Percentiles rank a stretch among this genome's conserved stretches.
phyloP scores from a whole-genome alignment of 371 early-diverging fungal genomes.

The Parasitella parasitica region DNA sequence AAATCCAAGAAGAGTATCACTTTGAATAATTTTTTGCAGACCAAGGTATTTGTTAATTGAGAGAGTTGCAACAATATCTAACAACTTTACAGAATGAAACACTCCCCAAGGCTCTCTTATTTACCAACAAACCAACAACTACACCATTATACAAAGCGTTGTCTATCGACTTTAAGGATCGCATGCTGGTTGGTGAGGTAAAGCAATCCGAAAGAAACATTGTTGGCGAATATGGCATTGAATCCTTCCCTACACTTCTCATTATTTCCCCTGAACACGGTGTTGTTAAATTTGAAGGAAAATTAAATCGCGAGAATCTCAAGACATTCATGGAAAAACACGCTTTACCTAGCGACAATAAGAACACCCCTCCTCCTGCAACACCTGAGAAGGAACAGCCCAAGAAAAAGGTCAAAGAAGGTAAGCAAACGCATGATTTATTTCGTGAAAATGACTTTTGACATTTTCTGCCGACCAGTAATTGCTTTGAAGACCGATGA shows the following conservation, averaged over 20 bases:
- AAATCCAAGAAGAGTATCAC: slow-evolving; percentile 56
- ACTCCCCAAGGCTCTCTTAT: slow-evolving; percentile 70
- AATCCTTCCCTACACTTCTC: slow-evolving; percentile 64
- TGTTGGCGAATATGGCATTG: slow-evolving; percentile 55
- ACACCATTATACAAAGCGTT: slow-evolving; percentile 85
- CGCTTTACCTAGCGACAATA: slow-evolving; percentile 36
- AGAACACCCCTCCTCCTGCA: slow-evolving; percentile 20
- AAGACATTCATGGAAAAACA: slow-evolving; percentile 59
- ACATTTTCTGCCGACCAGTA: slow-evolving; percentile 6
- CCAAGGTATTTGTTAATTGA: slow-evolving; percentile 35
- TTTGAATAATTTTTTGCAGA: slow-evolving; percentile 53
- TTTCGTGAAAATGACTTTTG: neutral
- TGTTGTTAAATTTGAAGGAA: slow-evolving; percentile 42
- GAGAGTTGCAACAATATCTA: neutral
- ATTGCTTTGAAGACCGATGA: slow-evolving; percentile 17
- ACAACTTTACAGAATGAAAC: slow-evolving; percentile 31
- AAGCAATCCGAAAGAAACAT: slow-evolving; percentile 53
- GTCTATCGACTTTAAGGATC: slow-evolving; percentile 70
- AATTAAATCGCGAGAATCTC: slow-evolving; percentile 57
- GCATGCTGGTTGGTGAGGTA: slow-evolving; percentile 75
- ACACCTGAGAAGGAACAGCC: slow-evolving; percentile 3
- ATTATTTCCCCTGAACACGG: slow-evolving; percentile 50
- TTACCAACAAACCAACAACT: slow-evolving; percentile 71
- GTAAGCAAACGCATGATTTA: neutral
- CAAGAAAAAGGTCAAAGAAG: slow-evolving; percentile 14